phyloP scores from a whole-genome alignment of 2,329 filamentous ascomycete species.

The Colletotrichum camelliae region DNA sequence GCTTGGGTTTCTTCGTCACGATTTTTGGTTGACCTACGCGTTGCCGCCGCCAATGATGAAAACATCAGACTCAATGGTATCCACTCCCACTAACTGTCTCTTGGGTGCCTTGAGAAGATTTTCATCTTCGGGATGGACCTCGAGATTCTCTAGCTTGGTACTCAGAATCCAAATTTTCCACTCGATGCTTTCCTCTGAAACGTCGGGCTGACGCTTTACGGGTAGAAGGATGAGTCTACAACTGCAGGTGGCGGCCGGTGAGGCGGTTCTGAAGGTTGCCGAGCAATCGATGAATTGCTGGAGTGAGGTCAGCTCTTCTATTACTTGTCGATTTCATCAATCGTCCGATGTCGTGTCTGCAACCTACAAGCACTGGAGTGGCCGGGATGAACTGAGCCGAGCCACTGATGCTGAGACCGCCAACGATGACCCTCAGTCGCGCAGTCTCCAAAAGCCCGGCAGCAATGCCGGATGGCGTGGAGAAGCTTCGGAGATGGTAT shows the following conservation, averaged over 20 bases:
- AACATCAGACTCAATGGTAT: slow-evolving; percentile 35
- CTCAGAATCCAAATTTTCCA: slow-evolving; percentile 40
- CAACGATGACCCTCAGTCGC: neutral
- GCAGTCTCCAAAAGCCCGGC: neutral
- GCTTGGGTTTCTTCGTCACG: neutral
- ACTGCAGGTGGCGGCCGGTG: slow-evolving; percentile 31
- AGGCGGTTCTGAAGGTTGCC: slow-evolving; percentile 35
- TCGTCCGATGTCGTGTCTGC: neutral
- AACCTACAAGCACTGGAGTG: neutral
- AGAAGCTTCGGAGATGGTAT: slow-evolving; percentile 11
- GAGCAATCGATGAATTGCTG: slow-evolving; percentile 15
- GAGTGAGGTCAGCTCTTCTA: neutral
- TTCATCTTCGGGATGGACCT: slow-evolving; percentile 32
- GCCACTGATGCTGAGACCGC: neutral
- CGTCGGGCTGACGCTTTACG: neutral
- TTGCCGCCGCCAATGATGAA: slow-evolving; percentile 39
- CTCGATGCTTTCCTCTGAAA: neutral
- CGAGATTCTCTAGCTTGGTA: slow-evolving; percentile 32
- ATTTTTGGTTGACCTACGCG: slow-evolving; percentile 25
- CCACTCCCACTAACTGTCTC: slow-evolving; percentile 13
- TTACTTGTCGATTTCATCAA: neutral
- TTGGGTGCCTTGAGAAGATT: slow-evolving; percentile 25
- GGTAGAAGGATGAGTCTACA: slow-evolving; percentile 37
- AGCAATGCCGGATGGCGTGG: neutral
- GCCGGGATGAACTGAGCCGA: neutral